A percentile compares a stretch with the other conserved stretches of the same genome.
Evolutionary conservation across 2,329 filamentous ascomycete genomes (phyloP).

Genomic region (Pseudogymnoascus sp.): DNA sequence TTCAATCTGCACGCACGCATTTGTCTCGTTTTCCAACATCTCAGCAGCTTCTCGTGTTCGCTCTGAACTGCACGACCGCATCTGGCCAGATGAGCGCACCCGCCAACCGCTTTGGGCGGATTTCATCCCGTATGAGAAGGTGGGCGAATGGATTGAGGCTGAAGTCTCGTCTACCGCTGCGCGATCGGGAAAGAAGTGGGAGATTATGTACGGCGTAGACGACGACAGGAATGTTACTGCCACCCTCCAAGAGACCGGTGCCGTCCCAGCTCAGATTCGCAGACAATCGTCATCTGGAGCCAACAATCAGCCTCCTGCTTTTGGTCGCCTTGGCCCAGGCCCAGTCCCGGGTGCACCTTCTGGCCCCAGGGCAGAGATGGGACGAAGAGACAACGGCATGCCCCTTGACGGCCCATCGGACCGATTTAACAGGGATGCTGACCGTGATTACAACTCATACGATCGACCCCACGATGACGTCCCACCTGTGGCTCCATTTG

Average conservation of each 20-base stretch:
- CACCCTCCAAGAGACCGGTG: constrained; percentile 43
- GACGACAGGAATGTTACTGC: constrained; percentile 48
- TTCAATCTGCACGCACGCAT: constrained; percentile 77
- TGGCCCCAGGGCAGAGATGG: constrained; percentile 26
- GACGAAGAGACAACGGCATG: neutral
- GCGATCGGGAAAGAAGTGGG: constrained; percentile 50
- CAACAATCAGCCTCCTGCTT: neutral
- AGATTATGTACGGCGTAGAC: constrained; percentile 60
- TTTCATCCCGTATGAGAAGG: constrained; percentile 71
- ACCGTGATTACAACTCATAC: neutral
- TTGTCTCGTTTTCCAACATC: constrained; percentile 63
- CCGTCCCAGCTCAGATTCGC: constrained; percentile 13
- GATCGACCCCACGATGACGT: neutral
- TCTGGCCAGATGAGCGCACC: constrained; percentile 83
- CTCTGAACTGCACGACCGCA: constrained; percentile 62
- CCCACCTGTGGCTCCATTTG: neutral
- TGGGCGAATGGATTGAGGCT: constrained; percentile 64
- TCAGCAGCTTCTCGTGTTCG: constrained; percentile 71
- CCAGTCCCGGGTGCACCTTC: constrained; percentile 23
- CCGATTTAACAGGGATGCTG: neutral
- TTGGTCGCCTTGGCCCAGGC: neutral
- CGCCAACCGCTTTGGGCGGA: constrained; percentile 82
- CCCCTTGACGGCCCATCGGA: neutral
- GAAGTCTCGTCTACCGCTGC: constrained; percentile 47
- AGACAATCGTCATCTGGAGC: neutral